Evolutionary conservation across 2,329 filamentous ascomycete genomes (phyloP).

Genomic region (Talaromyces funiculosus): DNA sequence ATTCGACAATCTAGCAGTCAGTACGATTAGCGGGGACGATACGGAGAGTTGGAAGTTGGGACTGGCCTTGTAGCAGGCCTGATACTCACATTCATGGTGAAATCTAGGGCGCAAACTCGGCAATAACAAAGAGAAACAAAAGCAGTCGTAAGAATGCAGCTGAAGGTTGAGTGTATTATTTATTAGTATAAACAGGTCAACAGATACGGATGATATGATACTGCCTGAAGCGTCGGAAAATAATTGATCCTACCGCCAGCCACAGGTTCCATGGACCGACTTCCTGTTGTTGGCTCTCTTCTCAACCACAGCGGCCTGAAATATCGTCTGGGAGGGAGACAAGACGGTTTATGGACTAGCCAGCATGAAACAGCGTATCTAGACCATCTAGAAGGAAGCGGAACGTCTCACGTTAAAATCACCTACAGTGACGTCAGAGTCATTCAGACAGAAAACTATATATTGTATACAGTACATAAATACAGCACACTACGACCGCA

Average conservation of each 20-base stretch:
- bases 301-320: background rate
- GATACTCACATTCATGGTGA: slow-evolving; percentile 38
- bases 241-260: slow-evolving; percentile 5
- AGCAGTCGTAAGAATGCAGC: background rate
- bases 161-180: background rate
- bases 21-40: slow-evolving; percentile 17
- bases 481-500: too few species aligned
- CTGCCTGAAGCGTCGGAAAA: slow-evolving; percentile 1
- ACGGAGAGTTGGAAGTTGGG: background rate
- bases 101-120: background rate
- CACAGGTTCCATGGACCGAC: background rate
- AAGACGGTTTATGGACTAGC: background rate
- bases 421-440: background rate
- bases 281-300: background rate
- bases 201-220: background rate
- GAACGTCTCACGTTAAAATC: background rate
- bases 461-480: too few species aligned
- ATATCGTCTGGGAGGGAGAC: background rate
- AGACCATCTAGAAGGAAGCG: background rate
- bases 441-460: too few species aligned
- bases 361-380: background rate
- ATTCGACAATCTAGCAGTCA: slow-evolving; percentile 77
- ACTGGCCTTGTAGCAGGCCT: background rate
- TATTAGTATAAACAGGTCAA: too few species aligned
- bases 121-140: background rate